Base-by-base conservation (phyloP, 148 eudicot genomes). In the Limonium bicolor region DNA sequence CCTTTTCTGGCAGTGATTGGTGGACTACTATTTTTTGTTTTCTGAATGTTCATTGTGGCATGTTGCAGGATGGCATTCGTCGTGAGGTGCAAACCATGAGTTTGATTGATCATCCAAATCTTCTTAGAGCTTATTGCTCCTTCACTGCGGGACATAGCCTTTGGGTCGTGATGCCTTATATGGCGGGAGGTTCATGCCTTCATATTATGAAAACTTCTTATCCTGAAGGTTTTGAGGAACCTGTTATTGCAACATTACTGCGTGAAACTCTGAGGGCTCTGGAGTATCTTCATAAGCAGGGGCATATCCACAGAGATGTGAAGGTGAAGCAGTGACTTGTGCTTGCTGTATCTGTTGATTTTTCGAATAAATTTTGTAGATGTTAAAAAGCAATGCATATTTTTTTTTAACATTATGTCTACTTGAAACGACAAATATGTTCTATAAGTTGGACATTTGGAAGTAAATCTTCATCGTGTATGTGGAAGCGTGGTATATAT, bases 131-230 rank as follows among this genome's bases (percentile, higher is more conserved):
- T 7, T 76, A 72, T 66, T 84, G 99, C 68, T 90, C 99, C 14
- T 90, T 90, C 61, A 73, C 93, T 23, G 41, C 80, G 20, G 93
- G 76, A 21, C 95, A 84, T 53, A 66, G 48, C 58, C 95, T 90
- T 46, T 90, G 99, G 99, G 95, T 90, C 68, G 99, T 90, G 51
- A 90, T 85, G 92, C 99, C 99, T 37, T 90, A 77, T 70, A 84
- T 84, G 99, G 84, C 88, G 41, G 95, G 74, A 17, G 99, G 99
- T 23, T 90, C 99, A 31, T 90, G 99, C 68, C 87, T 84, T 31
- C 95, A 90, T 56, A 84, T 90, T 56, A 80, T 90, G 82, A 90
- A 90, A 61, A 63, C 86, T 22, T 83, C 79, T 35, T 78, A 52
- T 60, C 95, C 87, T 12, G 99, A 90, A 53, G 99, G 99, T 27